phyloP scores from a whole-genome alignment of 306 rosid genomes.

The Benincasa hispida region DNA sequence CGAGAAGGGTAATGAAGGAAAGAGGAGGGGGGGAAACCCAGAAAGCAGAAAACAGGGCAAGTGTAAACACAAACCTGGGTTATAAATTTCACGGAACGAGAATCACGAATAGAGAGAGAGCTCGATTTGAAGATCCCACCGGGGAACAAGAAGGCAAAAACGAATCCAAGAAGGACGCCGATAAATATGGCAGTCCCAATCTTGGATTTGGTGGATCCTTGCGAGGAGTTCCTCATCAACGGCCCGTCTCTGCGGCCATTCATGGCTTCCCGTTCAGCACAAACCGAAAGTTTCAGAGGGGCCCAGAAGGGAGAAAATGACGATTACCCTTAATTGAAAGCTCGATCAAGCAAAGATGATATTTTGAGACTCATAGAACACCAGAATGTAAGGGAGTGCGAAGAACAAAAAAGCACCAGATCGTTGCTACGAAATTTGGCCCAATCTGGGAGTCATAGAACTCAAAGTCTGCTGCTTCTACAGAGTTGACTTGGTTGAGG shows the following conservation, averaged over 20 bases:
- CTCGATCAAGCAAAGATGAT: not conserved
- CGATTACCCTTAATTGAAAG: not conserved
- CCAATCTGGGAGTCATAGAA: not conserved
- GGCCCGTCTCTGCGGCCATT: constrained; percentile 56
- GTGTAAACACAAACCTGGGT: constrained; percentile 39
- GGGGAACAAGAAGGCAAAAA: constrained; percentile 56
- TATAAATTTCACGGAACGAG: constrained; percentile 22
- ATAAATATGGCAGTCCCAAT: constrained; percentile 38
- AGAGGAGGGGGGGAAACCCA: not conserved
- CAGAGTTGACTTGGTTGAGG: not conserved
- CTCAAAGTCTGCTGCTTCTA: not conserved
- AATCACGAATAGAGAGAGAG: constrained; percentile 19
- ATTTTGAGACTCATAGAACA: not conserved
- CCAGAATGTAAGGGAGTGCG: not conserved
- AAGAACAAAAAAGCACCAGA: not conserved
- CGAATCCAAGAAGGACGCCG: constrained; percentile 56
- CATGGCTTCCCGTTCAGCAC: constrained; percentile 20
- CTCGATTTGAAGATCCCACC: constrained; percentile 34
- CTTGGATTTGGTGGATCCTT: constrained; percentile 28
- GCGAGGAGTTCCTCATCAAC: constrained; percentile 35
- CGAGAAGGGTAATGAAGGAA: not conserved
- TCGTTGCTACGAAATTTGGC: not conserved
- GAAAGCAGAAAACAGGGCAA: not conserved
- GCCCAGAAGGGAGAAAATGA: not conserved
- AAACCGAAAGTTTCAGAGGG: not conserved